A percentile compares a stretch with the other conserved stretches of the same genome.
phyloP scores from a whole-genome alignment of 257 asterid genomes.

The Henckelia pumila region DNA sequence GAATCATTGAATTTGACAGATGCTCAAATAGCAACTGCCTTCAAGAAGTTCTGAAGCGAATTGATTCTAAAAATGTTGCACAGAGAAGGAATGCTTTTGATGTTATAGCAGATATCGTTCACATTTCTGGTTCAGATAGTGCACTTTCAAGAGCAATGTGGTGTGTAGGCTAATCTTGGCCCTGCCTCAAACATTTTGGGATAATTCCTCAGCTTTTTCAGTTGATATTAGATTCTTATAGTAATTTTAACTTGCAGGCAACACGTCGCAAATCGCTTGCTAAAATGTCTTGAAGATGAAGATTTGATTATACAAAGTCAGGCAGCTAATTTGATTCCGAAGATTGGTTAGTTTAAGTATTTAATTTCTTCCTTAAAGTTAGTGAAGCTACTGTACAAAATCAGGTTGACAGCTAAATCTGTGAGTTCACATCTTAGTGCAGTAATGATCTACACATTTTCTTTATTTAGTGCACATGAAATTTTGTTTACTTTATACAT shows the following conservation, averaged over 20 bases:
- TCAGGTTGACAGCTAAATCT: not conserved
- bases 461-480: not conserved
- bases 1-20: conserved; percentile 42
- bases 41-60: conserved; percentile 57
- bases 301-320: conserved; percentile 48
- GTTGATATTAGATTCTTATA: conserved; percentile 3
- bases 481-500: not conserved
- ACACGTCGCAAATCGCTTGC: conserved; percentile 60
- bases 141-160: conserved; percentile 51
- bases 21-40: conserved; percentile 57
- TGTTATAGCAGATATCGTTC: conserved; percentile 59
- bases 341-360: conserved; percentile 56
- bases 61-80: conserved; percentile 46
- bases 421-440: conserved; percentile 1
- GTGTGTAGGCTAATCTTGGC: conserved; percentile 34
- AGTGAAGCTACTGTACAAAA: not conserved
- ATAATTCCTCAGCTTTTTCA: conserved; percentile 4
- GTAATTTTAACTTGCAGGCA: conserved; percentile 52
- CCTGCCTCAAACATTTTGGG: conserved; percentile 11
- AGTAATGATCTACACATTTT: not conserved
- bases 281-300: conserved; percentile 70
- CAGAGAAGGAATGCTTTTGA: conserved; percentile 80
- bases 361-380: not conserved
- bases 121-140: conserved; percentile 41
- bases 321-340: conserved; percentile 59